Base-by-base conservation (phyloP, 495 filamentous ascomycete species). In the Penicillium canariense region DNA sequence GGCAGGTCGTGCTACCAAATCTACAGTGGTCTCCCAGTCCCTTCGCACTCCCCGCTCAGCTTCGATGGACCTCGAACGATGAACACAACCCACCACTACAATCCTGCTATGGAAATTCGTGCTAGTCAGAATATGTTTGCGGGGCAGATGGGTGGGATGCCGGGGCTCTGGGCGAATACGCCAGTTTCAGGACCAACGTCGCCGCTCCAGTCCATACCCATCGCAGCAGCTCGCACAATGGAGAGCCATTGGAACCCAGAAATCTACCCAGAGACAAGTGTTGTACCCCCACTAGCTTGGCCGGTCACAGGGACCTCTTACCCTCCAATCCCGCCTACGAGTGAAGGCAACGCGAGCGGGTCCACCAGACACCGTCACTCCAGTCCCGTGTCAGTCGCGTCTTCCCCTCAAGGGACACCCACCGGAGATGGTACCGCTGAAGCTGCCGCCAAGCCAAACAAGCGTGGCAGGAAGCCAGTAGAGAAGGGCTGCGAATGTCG, bases 401-500 rank as follows among this genome's bases (percentile, higher is more conserved):
- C 38, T 10, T 2, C 7, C 11, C 20, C 38, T 25, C 38, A 23
- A 22, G 20, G 20, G 12, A 3, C n/a, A 12, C 18, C 43, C 26
- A 5, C 3, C 25, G 30, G 14, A 6, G 43, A 46, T 7, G 23
- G 26, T 14, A 20, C 43, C 12, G 26, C 25, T n/a, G n/a, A 46
- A 9, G 10, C 46, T 4, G 15, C 15, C 8, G 18, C 46, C 46
- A 48, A 48, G n/a, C 26, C 46, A 14, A 32, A 12, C 28, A 48
- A 48, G 46, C 28, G 28, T 22, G 31, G 28, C 30, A 48, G 28
- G 14, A 48, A 32, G 8, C 46, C 46, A 2, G 31, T 22, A 2
- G 46, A 48, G 46, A 48, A 34, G 18, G 46, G 46, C 28, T 88
- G 84, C 64, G 69, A 84, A 53, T 97, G 93, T 67, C 75, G 82